A percentile compares a stretch with the other conserved stretches of the same genome.
Evolutionary conservation across 352 stramenopile genomes (phyloP).

Genomic region (Globisporangium barbulae): DNA sequence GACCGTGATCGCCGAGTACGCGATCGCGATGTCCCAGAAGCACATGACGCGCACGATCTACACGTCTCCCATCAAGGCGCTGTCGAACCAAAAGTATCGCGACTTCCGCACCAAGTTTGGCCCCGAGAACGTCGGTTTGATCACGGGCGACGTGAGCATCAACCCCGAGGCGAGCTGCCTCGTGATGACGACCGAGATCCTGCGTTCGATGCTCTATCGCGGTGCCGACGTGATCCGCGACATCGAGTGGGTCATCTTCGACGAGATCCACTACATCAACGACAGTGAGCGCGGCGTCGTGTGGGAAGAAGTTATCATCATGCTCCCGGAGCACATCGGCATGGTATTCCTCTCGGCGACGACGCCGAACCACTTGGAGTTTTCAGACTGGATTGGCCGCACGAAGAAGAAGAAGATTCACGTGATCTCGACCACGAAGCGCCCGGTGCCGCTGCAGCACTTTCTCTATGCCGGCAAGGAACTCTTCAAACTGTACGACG

Average conservation of each 20-base stretch:
- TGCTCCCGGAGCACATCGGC: conserved; percentile 95
- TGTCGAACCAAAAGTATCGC: conserved; percentile 99
- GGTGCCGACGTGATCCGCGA: conserved; percentile 96
- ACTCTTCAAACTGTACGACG: conserved; percentile 84
- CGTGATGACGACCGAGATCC: conserved; percentile 98
- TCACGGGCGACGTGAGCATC: conserved; percentile 97
- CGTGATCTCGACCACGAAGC: conserved; percentile 96
- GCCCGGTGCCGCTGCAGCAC: conserved; percentile 96
- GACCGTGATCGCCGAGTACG: conserved; percentile 98
- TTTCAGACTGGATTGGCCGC: conserved; percentile 98
- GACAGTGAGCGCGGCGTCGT: conserved; percentile 97
- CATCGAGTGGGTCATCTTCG: conserved; percentile 97
- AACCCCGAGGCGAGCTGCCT: conserved; percentile 95
- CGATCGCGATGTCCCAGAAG: conserved; percentile 93
- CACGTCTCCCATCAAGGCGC: conserved; percentile 98
- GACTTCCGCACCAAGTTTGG: conserved; percentile 95
- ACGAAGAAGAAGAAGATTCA: conserved; percentile 96
- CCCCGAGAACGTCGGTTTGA: conserved; percentile 93
- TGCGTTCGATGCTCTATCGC: conserved; percentile 95
- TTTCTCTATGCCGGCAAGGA: conserved; percentile 95
- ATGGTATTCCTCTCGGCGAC: conserved; percentile 99
- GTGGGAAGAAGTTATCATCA: conserved; percentile 98
- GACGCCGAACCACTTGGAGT: conserved; percentile 98
- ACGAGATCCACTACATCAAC: conserved; percentile 99
- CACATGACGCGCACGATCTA: conserved; percentile 94